Conservation (phyloP, 75 land plant species). For the Azolla pinnata region DNA sequence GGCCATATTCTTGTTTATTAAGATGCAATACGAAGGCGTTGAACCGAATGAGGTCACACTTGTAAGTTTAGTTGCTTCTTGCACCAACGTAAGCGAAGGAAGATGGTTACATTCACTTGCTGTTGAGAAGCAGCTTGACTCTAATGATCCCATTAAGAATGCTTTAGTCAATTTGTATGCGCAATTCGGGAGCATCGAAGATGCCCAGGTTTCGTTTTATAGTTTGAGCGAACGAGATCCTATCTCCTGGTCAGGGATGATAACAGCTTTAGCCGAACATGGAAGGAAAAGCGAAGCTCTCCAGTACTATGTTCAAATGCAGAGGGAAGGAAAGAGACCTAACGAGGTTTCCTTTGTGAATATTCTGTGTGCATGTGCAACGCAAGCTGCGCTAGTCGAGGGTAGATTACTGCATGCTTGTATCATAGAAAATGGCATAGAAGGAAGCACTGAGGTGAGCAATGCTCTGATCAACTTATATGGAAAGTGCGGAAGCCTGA, state of each 20-base stretch:
- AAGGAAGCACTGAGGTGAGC: constrained; percentile 17
- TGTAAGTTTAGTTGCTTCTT: constrained; percentile 41
- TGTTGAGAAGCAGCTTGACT: constrained; percentile 17
- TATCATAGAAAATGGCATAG: constrained; percentile 18
- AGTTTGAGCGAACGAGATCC: constrained; percentile 23
- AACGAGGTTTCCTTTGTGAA: constrained; percentile 38
- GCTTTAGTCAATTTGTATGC: constrained; percentile 38
- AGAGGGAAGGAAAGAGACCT: constrained; percentile 18
- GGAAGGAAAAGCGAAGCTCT: constrained; percentile 39
- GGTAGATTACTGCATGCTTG: constrained; percentile 26
- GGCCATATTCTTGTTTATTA: constrained; percentile 28
- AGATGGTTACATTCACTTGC: constrained; percentile 23
- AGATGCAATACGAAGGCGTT: constrained; percentile 22
- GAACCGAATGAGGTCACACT: constrained; percentile 34
- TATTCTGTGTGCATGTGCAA: constrained; percentile 42
- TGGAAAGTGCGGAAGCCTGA: constrained; percentile 17
- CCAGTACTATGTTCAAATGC: constrained; percentile 22
- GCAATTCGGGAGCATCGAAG: constrained; percentile 14
- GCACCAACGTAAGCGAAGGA: constrained; percentile 20
- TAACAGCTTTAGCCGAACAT: constrained; percentile 47
- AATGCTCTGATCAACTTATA: constrained; percentile 39
- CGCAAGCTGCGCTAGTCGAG: constrained; percentile 18
- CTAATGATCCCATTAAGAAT: constrained; percentile 24
- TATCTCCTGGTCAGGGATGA: constrained; percentile 58
- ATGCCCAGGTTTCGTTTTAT: constrained; percentile 17